Conservation (phyloP, 306 rosid genomes). For the Castanea mollissima region DNA sequence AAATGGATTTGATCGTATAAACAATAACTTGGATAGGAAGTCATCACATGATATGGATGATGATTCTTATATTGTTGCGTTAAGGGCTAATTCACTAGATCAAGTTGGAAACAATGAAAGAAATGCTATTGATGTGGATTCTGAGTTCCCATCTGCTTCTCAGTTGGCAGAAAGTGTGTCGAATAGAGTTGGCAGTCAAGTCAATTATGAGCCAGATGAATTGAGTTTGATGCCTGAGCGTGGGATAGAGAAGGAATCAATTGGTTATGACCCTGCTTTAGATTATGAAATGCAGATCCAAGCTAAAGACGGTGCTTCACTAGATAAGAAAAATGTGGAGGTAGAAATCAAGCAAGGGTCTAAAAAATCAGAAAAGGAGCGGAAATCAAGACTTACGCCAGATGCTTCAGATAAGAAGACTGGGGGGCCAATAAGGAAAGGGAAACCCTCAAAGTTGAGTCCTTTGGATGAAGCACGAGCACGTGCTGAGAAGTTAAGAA, state of each 20-base stretch:
- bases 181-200: slow-evolving; percentile 29
- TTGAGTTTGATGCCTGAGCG: slow-evolving; percentile 83
- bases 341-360: slow-evolving; percentile 50
- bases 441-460: slow-evolving; percentile 77
- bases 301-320: slow-evolving; percentile 32
- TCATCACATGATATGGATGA: slow-evolving; percentile 55
- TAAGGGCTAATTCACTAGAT: slow-evolving; percentile 54
- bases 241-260: slow-evolving; percentile 57
- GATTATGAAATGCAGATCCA: slow-evolving; percentile 82
- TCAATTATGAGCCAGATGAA: slow-evolving; percentile 73
- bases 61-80: slow-evolving; percentile 76
- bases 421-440: slow-evolving; percentile 85
- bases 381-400: slow-evolving; percentile 52
- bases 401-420: slow-evolving; percentile 56
- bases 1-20: slow-evolving; percentile 49
- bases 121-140: slow-evolving; percentile 78
- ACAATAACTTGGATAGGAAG: slow-evolving; percentile 50
- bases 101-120: slow-evolving; percentile 51
- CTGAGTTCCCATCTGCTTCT: slow-evolving; percentile 56
- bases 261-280: slow-evolving; percentile 78
- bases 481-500: slow-evolving; percentile 87
- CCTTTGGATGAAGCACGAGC: slow-evolving; percentile 95
- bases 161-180: slow-evolving; percentile 46
- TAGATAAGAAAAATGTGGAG: slow-evolving; percentile 47
- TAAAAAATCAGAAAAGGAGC: slow-evolving; percentile 60